phyloP scores from a whole-genome alignment of 352 stramenopile species.

The Blastocystis sp. region DNA sequence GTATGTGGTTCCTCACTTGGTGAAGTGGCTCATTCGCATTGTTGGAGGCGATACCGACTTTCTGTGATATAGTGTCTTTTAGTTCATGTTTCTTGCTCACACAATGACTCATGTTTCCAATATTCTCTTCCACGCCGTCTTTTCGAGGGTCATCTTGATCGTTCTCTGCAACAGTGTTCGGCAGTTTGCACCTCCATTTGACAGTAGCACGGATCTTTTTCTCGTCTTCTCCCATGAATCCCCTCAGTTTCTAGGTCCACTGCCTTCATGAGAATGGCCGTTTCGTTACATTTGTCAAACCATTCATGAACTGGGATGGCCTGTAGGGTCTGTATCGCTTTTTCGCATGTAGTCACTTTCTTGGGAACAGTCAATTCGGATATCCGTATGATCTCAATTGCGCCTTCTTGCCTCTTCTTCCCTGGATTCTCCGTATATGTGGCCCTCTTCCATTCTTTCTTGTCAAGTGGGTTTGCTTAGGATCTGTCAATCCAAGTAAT shows the following conservation, averaged over 20 bases:
- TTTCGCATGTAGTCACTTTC: neutral
- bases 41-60: neutral
- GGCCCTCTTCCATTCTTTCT: neutral
- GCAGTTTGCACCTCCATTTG: slow-evolving; percentile 5
- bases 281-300: neutral
- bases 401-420: slow-evolving; percentile 37
- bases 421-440: neutral
- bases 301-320: slow-evolving; percentile 32
- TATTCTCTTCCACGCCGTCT: neutral
- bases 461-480: neutral
- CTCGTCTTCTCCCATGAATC: neutral
- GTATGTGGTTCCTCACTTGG: slow-evolving; percentile 38
- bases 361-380: neutral
- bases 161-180: neutral
- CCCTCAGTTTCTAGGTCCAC: neutral
- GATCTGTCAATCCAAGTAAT: neutral
- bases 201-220: neutral
- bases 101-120: neutral
- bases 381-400: slow-evolving; percentile 40
- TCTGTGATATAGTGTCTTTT: slow-evolving; percentile 4
- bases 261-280: neutral
- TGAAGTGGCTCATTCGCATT: neutral
- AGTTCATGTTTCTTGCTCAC: slow-evolving; percentile 20
- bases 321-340: neutral
- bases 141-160: neutral